Evolutionary conservation across 768 basidiomycete species (phyloP).

Genomic region (Neoboletus subvelutipes): DNA sequence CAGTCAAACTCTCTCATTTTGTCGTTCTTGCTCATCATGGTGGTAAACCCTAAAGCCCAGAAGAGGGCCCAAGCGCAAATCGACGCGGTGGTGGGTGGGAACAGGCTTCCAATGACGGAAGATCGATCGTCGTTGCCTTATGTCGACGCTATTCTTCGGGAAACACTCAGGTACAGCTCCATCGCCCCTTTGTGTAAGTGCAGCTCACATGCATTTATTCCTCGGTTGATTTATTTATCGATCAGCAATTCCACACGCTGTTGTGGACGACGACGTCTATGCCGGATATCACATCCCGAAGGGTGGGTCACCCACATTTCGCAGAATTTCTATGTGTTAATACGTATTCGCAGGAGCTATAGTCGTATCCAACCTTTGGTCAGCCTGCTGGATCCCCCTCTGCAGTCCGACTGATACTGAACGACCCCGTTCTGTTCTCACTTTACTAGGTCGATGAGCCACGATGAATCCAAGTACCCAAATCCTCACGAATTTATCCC

Average conservation of each 20-base stretch:
- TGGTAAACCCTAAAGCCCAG: slow-evolving; percentile 12
- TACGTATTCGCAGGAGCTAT: slow-evolving; percentile 11
- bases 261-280: slow-evolving; percentile 43
- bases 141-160: slow-evolving; percentile 21
- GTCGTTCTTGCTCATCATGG: slow-evolving; percentile 22
- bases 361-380: slow-evolving; percentile 22
- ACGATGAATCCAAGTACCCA: slow-evolving; percentile 34
- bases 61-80: slow-evolving; percentile 25
- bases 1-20: slow-evolving; percentile 27
- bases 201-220: background rate
- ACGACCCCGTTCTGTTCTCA: background rate
- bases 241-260: slow-evolving; percentile 31
- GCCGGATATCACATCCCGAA: slow-evolving; percentile 53
- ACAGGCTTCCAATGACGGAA: slow-evolving; percentile 13
- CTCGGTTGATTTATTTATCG: background rate
- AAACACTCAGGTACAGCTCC: slow-evolving; percentile 18
- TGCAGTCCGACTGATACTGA: background rate
- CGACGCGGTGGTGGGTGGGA: slow-evolving; percentile 14
- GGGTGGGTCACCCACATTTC: slow-evolving; percentile 7
- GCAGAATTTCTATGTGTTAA: background rate
- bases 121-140: slow-evolving; percentile 23
- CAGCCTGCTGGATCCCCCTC: background rate
- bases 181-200: slow-evolving; percentile 18
- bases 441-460: slow-evolving; percentile 23
- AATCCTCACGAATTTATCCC: slow-evolving; percentile 39